phyloP scores from a whole-genome alignment of 1,284 basidiomycete genomes.

The Fomitopsis pinicola region DNA sequence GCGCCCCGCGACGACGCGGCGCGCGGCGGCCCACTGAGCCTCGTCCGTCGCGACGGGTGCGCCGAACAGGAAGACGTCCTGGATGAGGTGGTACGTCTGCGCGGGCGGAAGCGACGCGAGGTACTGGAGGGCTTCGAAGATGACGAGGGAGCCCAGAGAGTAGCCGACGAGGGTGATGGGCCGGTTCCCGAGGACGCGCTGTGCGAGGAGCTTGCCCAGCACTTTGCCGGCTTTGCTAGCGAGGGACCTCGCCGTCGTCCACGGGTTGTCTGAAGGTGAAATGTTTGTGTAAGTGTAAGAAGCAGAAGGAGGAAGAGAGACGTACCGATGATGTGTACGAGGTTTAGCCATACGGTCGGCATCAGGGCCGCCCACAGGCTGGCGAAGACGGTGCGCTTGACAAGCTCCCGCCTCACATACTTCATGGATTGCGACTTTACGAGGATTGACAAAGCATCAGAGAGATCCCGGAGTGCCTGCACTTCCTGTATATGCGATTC shows the following conservation, averaged over 20 bases:
- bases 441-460: constrained; percentile 42
- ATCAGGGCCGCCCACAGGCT: constrained; percentile 45
- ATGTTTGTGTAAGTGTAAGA: neutral
- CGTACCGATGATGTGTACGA: constrained; percentile 51
- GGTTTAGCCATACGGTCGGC: constrained; percentile 47
- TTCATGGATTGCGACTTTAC: constrained; percentile 47
- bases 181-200: constrained; percentile 51
- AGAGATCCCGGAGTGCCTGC: constrained; percentile 45
- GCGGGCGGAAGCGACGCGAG: constrained; percentile 36
- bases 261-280: constrained; percentile 45
- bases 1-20: constrained; percentile 63
- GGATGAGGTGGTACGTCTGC: constrained; percentile 49
- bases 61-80: constrained; percentile 76
- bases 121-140: constrained; percentile 44
- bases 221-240: constrained; percentile 54
- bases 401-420: constrained; percentile 44
- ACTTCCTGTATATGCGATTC: constrained; percentile 40
- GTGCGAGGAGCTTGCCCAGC: constrained; percentile 46
- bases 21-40: constrained; percentile 56
- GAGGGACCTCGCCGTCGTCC: constrained; percentile 51
- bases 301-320: neutral
- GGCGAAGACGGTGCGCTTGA: constrained; percentile 49
- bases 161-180: constrained; percentile 55
- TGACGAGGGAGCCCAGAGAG: constrained; percentile 51
- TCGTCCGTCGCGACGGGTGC: constrained; percentile 58